A percentile compares a stretch with the other conserved stretches of the same genome.
Conservation (phyloP, 306 rosid species). For the Inga leiocalycina region DNA sequence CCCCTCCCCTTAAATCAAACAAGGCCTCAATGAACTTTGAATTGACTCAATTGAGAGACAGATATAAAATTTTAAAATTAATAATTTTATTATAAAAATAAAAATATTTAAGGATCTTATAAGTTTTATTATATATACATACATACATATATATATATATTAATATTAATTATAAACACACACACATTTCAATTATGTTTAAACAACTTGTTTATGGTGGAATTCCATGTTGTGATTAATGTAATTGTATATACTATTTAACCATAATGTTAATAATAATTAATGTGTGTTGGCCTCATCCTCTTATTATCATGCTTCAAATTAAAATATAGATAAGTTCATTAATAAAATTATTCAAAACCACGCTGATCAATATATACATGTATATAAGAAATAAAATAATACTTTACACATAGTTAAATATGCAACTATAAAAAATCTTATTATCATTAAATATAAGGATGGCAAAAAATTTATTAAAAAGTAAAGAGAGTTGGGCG, state of each 20-base stretch:
- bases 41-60: too few species aligned
- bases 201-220: not conserved
- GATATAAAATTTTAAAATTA: not conserved
- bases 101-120: not conserved
- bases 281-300: not conserved
- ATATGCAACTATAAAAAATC: not conserved
- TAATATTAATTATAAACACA: too few species aligned
- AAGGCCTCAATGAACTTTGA: not conserved
- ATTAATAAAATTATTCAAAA: not conserved
- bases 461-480: too few species aligned
- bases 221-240: not conserved
- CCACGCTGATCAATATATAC: not conserved
- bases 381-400: not conserved
- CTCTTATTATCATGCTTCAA: not conserved
- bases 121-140: not conserved
- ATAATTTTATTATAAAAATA: not conserved
- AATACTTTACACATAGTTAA: not conserved
- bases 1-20: too few species aligned
- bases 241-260: not conserved
- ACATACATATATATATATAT: not conserved
- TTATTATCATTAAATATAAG: not conserved
- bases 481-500: too few species aligned
- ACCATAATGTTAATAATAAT: too few species aligned
- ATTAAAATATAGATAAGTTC: not conserved
- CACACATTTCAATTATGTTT: not conserved